Base-by-base conservation (phyloP, 805 yeast species). In the Saccharomyces jurei region DNA sequence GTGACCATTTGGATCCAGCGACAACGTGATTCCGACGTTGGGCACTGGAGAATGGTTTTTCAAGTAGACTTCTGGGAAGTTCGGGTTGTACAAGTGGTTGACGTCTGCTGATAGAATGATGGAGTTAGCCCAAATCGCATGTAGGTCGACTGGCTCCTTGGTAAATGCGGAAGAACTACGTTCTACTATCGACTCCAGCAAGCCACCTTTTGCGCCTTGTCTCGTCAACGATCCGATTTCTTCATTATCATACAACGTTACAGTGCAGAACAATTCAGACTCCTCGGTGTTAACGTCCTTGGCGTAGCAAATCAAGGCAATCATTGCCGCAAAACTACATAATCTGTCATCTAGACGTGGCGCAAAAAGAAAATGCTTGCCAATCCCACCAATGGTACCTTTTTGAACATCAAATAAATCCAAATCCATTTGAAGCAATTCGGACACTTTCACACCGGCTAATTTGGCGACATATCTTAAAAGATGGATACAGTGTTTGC, bases 291-390 rank as follows among this genome's bases (percentile, higher is more conserved):
- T 78, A 46, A 84, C 67, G 27, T 60, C 60, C 49, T 71, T 67
- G n/a, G 77, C 64, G 41, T 71, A 71, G 55, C 77, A 79, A 49
- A 86, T 68, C 57, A 89, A 72, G 0, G 86, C 82, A 53, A 75
- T 67, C 53, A 86, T 67, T 22, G 92, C 94, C 22, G 92, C 80
- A 67, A 75, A 89, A 1, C 91, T 82, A 70, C 92, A 87, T 58
- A 87, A 77, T 72, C 94, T 81, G 72, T 89, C 96, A 67, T 89
- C 96, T 50, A 89, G 74, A 66, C 96, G 81, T 49, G 96, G 96
- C 8, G 89, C 86, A 70, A 80, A 86, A 53, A 89, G 68, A 69
- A 88, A 87, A 62, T 89, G 96, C 58, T 81, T 76, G 60, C 81
- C 81, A 58, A 89, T 73, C 4, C 96, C 96, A 55, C 94, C 95